Evolutionary conservation across 805 yeast genomes (phyloP).

Genomic region (Myxozyma neotropica): DNA sequence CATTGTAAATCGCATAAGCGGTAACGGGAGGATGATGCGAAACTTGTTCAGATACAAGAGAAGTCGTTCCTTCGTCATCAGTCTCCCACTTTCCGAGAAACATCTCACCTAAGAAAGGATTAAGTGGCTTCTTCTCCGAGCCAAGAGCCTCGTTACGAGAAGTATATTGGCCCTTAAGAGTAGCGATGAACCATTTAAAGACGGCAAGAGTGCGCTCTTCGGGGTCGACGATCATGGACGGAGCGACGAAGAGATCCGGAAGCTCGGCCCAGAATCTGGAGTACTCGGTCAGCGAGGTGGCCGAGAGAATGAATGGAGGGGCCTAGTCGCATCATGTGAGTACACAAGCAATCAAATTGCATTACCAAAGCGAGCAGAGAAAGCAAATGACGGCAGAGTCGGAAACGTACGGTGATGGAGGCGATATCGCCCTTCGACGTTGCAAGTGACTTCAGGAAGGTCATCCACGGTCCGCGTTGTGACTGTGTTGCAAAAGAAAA

Average conservation of each 20-base stretch:
- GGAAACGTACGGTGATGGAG: slow-evolving; percentile 59
- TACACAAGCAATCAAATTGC: no score
- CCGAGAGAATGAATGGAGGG: slow-evolving; percentile 93
- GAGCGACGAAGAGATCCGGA: slow-evolving; percentile 77
- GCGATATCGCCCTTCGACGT: slow-evolving; percentile 92
- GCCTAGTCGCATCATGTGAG: slow-evolving; percentile 50
- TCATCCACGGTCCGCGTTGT: slow-evolving; percentile 70
- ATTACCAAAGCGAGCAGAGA: no score
- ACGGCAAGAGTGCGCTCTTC: slow-evolving; percentile 77
- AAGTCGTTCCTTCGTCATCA: slow-evolving; percentile 68
- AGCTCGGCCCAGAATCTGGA: slow-evolving; percentile 92
- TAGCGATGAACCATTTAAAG: slow-evolving; percentile 86
- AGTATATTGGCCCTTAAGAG: slow-evolving; percentile 90
- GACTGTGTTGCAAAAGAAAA: slow-evolving; percentile 4
- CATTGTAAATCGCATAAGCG: slow-evolving; percentile 83
- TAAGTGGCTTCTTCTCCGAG: slow-evolving; percentile 94
- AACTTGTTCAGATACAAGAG: slow-evolving; percentile 86
- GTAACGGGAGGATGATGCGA: slow-evolving; percentile 98
- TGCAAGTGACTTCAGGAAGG: slow-evolving; percentile 86
- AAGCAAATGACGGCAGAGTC: not conserved
- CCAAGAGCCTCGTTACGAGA: slow-evolving; percentile 90
- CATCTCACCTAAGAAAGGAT: slow-evolving; percentile 93
- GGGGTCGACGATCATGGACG: slow-evolving; percentile 51
- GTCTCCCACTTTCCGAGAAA: slow-evolving; percentile 84
- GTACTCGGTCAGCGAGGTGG: slow-evolving; percentile 85